phyloP scores from a whole-genome alignment of 2,329 filamentous ascomycete genomes.

The Alternaria infectoria region DNA sequence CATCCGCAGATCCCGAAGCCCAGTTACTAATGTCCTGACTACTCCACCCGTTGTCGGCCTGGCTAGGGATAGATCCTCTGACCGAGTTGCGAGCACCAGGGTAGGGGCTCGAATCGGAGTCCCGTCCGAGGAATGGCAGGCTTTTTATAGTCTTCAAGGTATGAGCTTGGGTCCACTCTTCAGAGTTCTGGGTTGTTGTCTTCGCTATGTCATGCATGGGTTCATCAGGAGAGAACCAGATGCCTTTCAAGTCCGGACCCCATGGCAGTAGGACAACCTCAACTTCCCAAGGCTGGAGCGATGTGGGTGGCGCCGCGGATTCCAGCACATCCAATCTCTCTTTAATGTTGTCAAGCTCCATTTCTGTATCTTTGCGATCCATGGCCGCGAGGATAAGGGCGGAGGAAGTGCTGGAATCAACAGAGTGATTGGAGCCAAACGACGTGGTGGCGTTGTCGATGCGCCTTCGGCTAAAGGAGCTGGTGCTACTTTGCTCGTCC shows the following conservation, averaged over 20 bases:
- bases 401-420: conserved; percentile 48
- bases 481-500: conserved; percentile 38
- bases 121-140: conserved; percentile 16
- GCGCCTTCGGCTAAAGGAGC: conserved; percentile 35
- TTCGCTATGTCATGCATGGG: conserved; percentile 45
- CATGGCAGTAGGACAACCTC: conserved; percentile 81
- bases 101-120: conserved; percentile 35
- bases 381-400: conserved; percentile 45
- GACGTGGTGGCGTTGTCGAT: conserved; percentile 45
- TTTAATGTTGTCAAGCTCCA: conserved; percentile 57
- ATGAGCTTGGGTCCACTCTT: conserved; percentile 55
- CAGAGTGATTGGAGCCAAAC: conserved; percentile 50
- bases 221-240: conserved; percentile 58
- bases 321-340: conserved; percentile 62
- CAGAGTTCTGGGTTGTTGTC: conserved; percentile 49
- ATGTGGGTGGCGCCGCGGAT: conserved; percentile 64
- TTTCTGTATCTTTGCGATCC: conserved; percentile 49
- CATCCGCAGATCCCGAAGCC: conserved; percentile 54
- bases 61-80: conserved; percentile 27
- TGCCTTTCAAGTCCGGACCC: conserved; percentile 58
- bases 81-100: conserved; percentile 14
- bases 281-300: conserved; percentile 71
- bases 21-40: conserved; percentile 57
- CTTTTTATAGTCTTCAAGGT: conserved; percentile 17
- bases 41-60: conserved; percentile 55